phyloP scores from a whole-genome alignment of 805 yeast genomes.

The Kuraishia hungarica region DNA sequence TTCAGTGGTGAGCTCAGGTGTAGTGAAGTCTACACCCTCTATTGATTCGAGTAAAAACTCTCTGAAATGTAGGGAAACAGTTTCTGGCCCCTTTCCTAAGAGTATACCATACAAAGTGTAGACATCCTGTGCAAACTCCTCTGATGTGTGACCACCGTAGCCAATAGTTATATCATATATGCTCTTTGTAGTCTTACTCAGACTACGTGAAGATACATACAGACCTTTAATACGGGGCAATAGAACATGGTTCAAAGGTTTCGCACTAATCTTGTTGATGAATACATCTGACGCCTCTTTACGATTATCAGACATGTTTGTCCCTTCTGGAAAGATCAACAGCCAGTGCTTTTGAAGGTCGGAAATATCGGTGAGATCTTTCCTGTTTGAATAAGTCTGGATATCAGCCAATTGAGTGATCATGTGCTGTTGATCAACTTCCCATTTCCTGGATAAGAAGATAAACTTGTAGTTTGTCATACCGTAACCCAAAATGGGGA shows the following conservation, averaged over 20 bases:
- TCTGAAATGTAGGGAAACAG: conserved; percentile 57
- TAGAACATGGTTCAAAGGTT: conserved; percentile 52
- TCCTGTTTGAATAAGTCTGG: conserved; percentile 35
- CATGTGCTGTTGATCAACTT: conserved; percentile 54
- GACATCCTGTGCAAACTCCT: conserved; percentile 68
- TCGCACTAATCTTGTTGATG: conserved; percentile 41
- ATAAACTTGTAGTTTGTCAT: conserved; percentile 74
- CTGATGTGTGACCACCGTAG: conserved; percentile 58
- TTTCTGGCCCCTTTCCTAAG: conserved; percentile 62
- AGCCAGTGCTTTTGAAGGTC: conserved; percentile 43
- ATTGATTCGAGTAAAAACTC: conserved; percentile 50
- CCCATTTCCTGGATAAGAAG: conserved; percentile 83
- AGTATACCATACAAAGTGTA: conserved; percentile 57
- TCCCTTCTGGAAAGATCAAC: conserved; percentile 89
- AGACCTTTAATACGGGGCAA: conserved; percentile 84
- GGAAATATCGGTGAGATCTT: conserved; percentile 31
- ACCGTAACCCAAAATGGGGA: conserved; percentile 81
- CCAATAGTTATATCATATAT: conserved; percentile 82
- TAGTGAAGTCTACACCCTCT: conserved; percentile 44
- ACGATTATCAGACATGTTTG: conserved; percentile 68
- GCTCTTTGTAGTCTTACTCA: conserved; percentile 42
- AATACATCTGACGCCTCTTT: conserved; percentile 46
- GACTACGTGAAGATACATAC: conserved; percentile 49
- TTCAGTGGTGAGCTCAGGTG: conserved; percentile 34
- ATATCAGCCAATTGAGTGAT: conserved; percentile 43